A percentile compares a stretch with the other conserved stretches of the same genome.
Conservation (phyloP, 805 yeast species). For the Cyberlindnera lachancei region DNA sequence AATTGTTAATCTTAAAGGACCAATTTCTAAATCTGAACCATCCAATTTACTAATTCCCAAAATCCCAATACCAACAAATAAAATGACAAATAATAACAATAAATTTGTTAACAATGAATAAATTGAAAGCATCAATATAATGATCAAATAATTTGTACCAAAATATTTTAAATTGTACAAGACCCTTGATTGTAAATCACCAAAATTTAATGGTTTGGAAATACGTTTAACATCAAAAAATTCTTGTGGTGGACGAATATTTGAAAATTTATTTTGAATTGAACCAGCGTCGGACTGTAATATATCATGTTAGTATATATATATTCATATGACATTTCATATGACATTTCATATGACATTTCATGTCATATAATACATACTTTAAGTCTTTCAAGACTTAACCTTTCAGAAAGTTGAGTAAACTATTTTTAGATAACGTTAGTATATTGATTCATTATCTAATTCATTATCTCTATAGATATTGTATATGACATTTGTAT, state of each 20-base stretch:
- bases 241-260: constrained; percentile 84
- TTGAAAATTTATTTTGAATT: constrained; percentile 57
- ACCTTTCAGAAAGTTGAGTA: constrained; percentile 36
- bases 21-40: constrained; percentile 74
- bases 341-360: too few species aligned
- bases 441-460: constrained; percentile 4
- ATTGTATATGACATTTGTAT: too few species aligned
- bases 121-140: constrained; percentile 64
- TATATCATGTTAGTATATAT: not conserved
- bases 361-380: not conserved
- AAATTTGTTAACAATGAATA: constrained; percentile 86
- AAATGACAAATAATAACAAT: constrained; percentile 75
- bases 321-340: too few species aligned
- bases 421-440: constrained; percentile 23
- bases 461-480: too few species aligned
- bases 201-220: constrained; percentile 84
- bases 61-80: constrained; percentile 66
- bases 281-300: constrained; percentile 40
- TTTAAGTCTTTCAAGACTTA: constrained; percentile 41
- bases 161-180: constrained; percentile 80
- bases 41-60: constrained; percentile 69
- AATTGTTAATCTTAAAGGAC: constrained; percentile 61
- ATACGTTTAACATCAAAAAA: constrained; percentile 86
- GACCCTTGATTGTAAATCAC: constrained; percentile 85
- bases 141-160: constrained; percentile 75